Evolutionary conservation across 139 green algal genomes (phyloP), one percentile per base, ranked within the genome.

Genomic region (Chlorella sp.): DNA sequence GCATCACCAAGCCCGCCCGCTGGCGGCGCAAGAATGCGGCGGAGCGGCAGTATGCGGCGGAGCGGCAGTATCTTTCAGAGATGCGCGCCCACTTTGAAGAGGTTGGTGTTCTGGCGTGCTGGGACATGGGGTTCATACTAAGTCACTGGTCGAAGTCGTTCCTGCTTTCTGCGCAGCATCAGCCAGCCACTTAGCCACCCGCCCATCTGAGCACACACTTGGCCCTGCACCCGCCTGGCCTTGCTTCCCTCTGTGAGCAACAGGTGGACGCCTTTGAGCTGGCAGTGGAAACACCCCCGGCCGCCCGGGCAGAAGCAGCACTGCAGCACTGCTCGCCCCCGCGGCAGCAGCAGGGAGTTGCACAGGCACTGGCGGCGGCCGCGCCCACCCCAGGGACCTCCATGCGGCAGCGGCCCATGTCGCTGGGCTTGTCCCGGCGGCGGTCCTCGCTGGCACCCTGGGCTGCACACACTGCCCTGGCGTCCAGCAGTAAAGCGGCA

Each of bases 231-330:
- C 48, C 53, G 19, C 36, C 86, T 42, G n/a, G 18, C 64, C 28
- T 64, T 39, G 39, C 86, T 28, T 28, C 28, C 28, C 30, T 0
- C 79, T 40, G 5, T 60, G 61, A n/a, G 15, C 39, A 61, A 21
- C 81, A 96, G 92, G 93, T 96, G 57, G 94, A 96, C 42, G 81
- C 90, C 26, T 96, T 95, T 91, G 88, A 96, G 80, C 87, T 96
- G 77, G 66, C 84, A 30, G 92, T 92, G 48, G 94, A 96, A 85
- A 95, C 89, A 19, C 92, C 86, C 24, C 83, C 81, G 19, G 84
- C 85, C 73, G 61, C 83, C 28, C 78, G 60, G 19, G 26, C 48
- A 3, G 26, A 36, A 34, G 40, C 16, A 14, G 22, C 86, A 3
- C 26, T 30, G 3, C 37, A 81, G 69, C 42, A 61, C 61, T 36